Percentiles rank a stretch among this genome's conserved stretches.
phyloP scores from a whole-genome alignment of 1,284 basidiomycete species.

The Sparassis latifolia region DNA sequence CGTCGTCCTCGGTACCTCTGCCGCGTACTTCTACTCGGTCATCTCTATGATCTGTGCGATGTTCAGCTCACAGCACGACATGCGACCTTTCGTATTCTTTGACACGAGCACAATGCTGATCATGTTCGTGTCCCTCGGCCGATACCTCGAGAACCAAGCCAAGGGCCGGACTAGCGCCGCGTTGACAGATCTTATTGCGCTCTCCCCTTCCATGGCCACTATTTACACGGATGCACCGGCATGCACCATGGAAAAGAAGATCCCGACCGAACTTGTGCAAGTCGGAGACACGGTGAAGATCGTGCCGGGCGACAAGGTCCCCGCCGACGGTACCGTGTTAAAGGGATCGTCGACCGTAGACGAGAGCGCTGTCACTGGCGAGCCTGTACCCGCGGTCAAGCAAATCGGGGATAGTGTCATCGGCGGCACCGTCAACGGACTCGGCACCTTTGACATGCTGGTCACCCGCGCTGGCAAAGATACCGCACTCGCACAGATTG shows the following conservation, averaged over 20 bases:
- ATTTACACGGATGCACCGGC: slow-evolving; percentile 84
- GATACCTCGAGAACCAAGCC: slow-evolving; percentile 93
- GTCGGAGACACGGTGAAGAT: slow-evolving; percentile 92
- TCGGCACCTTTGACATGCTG: slow-evolving; percentile 93
- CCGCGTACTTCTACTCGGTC: slow-evolving; percentile 89
- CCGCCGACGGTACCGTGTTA: slow-evolving; percentile 90
- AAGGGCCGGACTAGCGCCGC: slow-evolving; percentile 97
- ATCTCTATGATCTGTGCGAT: slow-evolving; percentile 64
- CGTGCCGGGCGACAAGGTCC: slow-evolving; percentile 94
- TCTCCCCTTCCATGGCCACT: slow-evolving; percentile 91
- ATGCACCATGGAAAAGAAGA: slow-evolving; percentile 81
- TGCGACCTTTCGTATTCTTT: slow-evolving; percentile 89
- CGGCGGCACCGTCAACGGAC: slow-evolving; percentile 94
- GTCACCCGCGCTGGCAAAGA: slow-evolving; percentile 95
- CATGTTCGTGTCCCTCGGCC: slow-evolving; percentile 93
- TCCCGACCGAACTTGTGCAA: slow-evolving; percentile 92
- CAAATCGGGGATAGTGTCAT: slow-evolving; percentile 80
- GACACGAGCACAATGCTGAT: slow-evolving; percentile 99
- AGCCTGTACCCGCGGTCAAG: slow-evolving; percentile 89
- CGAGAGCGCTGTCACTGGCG: slow-evolving; percentile 97
- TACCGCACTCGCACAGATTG: slow-evolving; percentile 94
- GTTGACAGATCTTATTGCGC: slow-evolving; percentile 91
- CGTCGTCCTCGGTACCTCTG: slow-evolving; percentile 90
- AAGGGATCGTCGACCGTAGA: slow-evolving; percentile 86
- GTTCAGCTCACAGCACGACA: slow-evolving; percentile 58